Evolutionary conservation across 2,329 filamentous ascomycete species (phyloP).

Genomic region (Claviceps sorghi): DNA sequence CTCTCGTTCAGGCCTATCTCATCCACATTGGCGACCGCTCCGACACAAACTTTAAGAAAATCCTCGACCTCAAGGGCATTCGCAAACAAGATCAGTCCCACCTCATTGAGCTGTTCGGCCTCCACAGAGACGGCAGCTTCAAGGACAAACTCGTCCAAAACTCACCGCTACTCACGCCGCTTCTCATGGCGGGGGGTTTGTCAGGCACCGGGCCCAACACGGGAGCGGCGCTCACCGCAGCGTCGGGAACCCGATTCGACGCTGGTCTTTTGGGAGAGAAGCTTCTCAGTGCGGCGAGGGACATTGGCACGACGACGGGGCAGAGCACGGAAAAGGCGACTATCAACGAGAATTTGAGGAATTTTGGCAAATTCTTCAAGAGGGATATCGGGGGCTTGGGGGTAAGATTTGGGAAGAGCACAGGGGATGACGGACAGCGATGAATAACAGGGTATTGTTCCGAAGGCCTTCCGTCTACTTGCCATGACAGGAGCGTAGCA

Average conservation of each 20-base stretch:
- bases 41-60: slow-evolving; percentile 89
- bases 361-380: slow-evolving; percentile 91
- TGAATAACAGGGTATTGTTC: slow-evolving; percentile 1
- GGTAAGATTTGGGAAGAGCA: slow-evolving; percentile 53
- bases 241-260: slow-evolving; percentile 50
- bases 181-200: slow-evolving; percentile 35
- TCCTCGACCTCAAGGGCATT: slow-evolving; percentile 90
- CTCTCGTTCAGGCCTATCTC: slow-evolving; percentile 89
- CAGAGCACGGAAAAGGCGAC: slow-evolving; percentile 45
- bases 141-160: slow-evolving; percentile 56
- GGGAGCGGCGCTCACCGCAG: slow-evolving; percentile 25
- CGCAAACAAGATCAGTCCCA: slow-evolving; percentile 68
- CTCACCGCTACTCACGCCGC: slow-evolving; percentile 55
- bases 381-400: slow-evolving; percentile 70
- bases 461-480: background rate
- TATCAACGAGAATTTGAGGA: slow-evolving; percentile 87
- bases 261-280: slow-evolving; percentile 72
- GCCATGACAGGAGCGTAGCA: background rate
- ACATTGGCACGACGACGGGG: slow-evolving; percentile 51
- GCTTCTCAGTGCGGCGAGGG: slow-evolving; percentile 72
- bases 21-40: slow-evolving; percentile 92
- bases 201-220: slow-evolving; percentile 25
- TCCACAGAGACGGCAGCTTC: slow-evolving; percentile 62
- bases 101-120: slow-evolving; percentile 69
- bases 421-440: slow-evolving; percentile 19